Percentiles rank a stretch among this genome's conserved stretches.
Conservation (phyloP, 805 yeast species). For the Gaillardinia entomophila region DNA sequence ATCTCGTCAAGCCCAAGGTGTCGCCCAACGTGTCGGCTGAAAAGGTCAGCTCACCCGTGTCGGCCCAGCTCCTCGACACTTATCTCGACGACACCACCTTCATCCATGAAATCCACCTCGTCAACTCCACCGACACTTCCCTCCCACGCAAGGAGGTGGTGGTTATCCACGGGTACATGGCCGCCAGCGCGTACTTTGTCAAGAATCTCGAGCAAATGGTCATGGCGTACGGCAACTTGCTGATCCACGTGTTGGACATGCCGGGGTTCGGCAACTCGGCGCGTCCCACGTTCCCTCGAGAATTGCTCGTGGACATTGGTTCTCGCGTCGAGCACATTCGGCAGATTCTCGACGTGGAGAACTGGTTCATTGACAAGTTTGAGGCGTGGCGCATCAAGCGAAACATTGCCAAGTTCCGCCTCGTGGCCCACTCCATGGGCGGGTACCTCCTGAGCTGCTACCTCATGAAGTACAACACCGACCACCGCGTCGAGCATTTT, state of each 20-base stretch:
- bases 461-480: conserved; percentile 30
- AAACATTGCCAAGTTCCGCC: conserved; percentile 18
- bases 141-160: conserved; percentile 16
- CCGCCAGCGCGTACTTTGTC: conserved; percentile 37
- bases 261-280: conserved; percentile 42
- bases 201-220: conserved; percentile 31
- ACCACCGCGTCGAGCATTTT: conserved; percentile 14
- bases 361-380: conserved; percentile 36
- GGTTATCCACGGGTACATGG: conserved; percentile 40
- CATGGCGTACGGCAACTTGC: conserved; percentile 23
- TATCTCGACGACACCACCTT: conserved; percentile 19
- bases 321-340: conserved; percentile 17
- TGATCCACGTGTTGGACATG: conserved; percentile 34
- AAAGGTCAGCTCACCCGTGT: neutral
- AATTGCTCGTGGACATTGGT: conserved; percentile 16
- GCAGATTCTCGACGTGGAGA: conserved; percentile 29
- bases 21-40: neutral
- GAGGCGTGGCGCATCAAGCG: conserved; percentile 30
- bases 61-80: conserved; percentile 24
- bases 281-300: conserved; percentile 30
- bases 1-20: conserved; percentile 5
- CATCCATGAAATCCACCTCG: conserved; percentile 33
- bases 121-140: conserved; percentile 10
- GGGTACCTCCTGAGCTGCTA: conserved; percentile 36
- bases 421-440: conserved; percentile 40